Conservation (phyloP, 805 yeast species). For the Pichia occidentalis region DNA sequence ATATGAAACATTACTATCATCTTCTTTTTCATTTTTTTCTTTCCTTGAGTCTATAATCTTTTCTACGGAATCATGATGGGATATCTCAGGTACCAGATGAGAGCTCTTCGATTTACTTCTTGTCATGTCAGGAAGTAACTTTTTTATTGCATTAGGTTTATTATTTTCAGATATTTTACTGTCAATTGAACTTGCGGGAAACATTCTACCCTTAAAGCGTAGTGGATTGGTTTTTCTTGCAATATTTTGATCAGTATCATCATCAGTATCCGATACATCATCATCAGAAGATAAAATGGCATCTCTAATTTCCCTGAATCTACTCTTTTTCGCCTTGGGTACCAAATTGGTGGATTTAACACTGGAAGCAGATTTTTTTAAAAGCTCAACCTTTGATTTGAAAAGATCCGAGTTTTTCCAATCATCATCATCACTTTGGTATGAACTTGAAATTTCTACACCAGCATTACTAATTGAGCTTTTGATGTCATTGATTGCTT, state of each 20-base stretch:
- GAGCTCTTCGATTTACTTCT: too few species aligned
- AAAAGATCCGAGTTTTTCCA: constrained; percentile 21
- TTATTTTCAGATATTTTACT: too few species aligned
- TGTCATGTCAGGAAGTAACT: too few species aligned
- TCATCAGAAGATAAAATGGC: constrained; percentile 14
- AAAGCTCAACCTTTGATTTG: constrained; percentile 21
- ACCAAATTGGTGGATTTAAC: constrained; percentile 21
- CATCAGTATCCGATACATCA: constrained; percentile 4
- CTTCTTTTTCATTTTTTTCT: background rate
- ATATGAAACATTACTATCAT: background rate
- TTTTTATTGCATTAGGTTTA: too few species aligned
- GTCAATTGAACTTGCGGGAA: too few species aligned
- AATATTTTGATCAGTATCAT: background rate
- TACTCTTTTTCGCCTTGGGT: constrained; percentile 4
- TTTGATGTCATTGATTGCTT: constrained; percentile 36
- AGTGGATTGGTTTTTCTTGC: background rate
- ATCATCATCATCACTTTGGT: constrained; percentile 14
- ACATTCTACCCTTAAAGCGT: too few species aligned
- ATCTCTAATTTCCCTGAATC: constrained; percentile 2
- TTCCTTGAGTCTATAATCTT: background rate
- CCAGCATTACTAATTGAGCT: constrained; percentile 33
- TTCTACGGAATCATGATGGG: too few species aligned
- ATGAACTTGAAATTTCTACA: constrained; percentile 18
- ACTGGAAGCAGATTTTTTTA: constrained; percentile 21
- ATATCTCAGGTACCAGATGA: too few species aligned